Percentiles rank a stretch among this genome's conserved stretches.
Conservation (phyloP, 2,329 filamentous ascomycete species). For the Phaeosphaeriaceae sp. region DNA sequence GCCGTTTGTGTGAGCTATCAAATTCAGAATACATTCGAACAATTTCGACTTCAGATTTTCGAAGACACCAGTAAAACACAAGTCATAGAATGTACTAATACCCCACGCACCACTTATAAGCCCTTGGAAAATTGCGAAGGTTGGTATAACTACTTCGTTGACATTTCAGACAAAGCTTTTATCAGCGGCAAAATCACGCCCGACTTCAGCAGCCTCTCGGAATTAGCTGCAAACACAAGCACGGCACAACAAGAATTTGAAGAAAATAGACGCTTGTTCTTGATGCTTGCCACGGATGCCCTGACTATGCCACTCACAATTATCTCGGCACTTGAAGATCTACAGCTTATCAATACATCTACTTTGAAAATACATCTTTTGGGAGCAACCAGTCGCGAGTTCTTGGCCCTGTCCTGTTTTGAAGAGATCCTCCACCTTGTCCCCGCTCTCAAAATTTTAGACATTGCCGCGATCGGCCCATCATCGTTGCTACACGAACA, state of each 20-base stretch:
- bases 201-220: constrained; percentile 15
- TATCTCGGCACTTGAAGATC: constrained; percentile 21
- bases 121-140: constrained; percentile 8
- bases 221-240: neutral
- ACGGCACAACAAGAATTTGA: constrained; percentile 12
- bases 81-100: constrained; percentile 19
- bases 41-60: constrained; percentile 24
- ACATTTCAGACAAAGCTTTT: constrained; percentile 22
- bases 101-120: constrained; percentile 11
- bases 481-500: constrained; percentile 2
- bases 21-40: constrained; percentile 13
- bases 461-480: constrained; percentile 21
- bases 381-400: constrained; percentile 23
- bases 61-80: constrained; percentile 24
- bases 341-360: constrained; percentile 3
- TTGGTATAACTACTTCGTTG: constrained; percentile 28
- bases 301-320: constrained; percentile 29
- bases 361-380: constrained; percentile 19
- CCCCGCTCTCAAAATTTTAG: constrained; percentile 11
- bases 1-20: constrained; percentile 16
- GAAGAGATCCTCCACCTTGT: constrained; percentile 25
- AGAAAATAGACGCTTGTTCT: constrained; percentile 23
- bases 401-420: constrained; percentile 20
- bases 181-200: constrained; percentile 16
- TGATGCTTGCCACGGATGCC: constrained; percentile 21